Base-by-base conservation (phyloP, 148 eudicot genomes). In the Cornus controversa region DNA sequence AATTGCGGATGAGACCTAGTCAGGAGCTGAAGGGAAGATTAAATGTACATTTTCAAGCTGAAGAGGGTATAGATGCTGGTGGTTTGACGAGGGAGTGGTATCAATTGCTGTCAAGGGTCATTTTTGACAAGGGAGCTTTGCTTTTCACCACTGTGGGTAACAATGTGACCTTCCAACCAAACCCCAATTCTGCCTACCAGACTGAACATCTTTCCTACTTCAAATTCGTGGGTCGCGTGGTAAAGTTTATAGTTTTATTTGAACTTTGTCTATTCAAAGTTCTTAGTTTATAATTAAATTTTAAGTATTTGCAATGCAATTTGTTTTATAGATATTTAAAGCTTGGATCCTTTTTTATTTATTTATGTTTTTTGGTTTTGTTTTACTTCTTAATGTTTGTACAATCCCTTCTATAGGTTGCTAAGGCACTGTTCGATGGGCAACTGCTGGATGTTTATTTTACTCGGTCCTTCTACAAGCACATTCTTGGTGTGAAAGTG, bases 21-120 rank as follows among this genome's bases (percentile, higher is more conserved):
- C 98, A 89, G 78, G 99, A 96, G 62, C 76, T 96, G 80, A 96
- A 90, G 86, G 99, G 99, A 75, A 88, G 99, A 54, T 85, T 96
- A 72, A 96, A 93, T 84, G 97, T 96, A 70, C 99, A 96, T 75
- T 96, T 96, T 86, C 99, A 96, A 90, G 99, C 97, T 71, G 99
- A 96, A 87, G 99, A 96, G 83, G 99, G 99, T 78, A 96, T 96
- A 83, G 99, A 96, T 88, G 99, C 99, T 80, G 99, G 99, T 82
- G 99, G 99, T 72, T 91, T 96, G 78, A 96, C 99, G 3, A 88
- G 99, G 82, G 99, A 96, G 83, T 96, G 99, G 99, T 96, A 96
- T 87, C 99, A 92, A 84, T 70, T 93, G 53, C 85, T 96, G 54
- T 96, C 99, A 25, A 90, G 99, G 87, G 98, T 93, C 60, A 83